Evolutionary conservation across 2,329 filamentous ascomycete species (phyloP).

Genomic region (Fusarium subglutinans): DNA sequence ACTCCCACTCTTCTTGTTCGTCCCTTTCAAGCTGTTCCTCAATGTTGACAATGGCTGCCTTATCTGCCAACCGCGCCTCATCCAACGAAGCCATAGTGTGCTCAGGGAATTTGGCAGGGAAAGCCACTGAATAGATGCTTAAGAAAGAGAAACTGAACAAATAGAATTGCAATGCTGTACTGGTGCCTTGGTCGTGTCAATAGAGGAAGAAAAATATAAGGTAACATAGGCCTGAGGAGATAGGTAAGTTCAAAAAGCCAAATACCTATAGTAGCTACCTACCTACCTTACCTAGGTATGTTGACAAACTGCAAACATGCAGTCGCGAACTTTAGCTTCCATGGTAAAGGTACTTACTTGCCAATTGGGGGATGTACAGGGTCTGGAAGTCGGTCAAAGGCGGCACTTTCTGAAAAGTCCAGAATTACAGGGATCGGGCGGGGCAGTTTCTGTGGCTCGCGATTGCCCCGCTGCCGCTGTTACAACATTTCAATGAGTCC

Average conservation of each 20-base stretch:
- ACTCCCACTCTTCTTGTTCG: slow-evolving; percentile 71
- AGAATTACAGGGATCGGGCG: slow-evolving; percentile 41
- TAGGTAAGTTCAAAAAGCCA: not conserved
- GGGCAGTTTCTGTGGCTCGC: slow-evolving; percentile 34
- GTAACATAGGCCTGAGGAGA: not conserved
- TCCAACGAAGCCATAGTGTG: slow-evolving; percentile 27
- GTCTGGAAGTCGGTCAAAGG: slow-evolving; percentile 40
- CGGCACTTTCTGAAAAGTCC: slow-evolving; percentile 36
- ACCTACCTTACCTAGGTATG: not conserved
- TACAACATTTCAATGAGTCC: slow-evolving; percentile 23
- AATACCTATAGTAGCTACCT: not conserved
- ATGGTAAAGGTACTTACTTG: slow-evolving; percentile 27
- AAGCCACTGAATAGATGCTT: not conserved
- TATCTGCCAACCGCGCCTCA: slow-evolving; percentile 31
- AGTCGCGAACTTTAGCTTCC: slow-evolving; percentile 7
- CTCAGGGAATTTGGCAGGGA: not conserved
- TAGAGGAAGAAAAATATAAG: not conserved
- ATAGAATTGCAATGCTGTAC: not conserved
- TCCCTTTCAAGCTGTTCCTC: slow-evolving; percentile 46
- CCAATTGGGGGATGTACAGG: slow-evolving; percentile 15
- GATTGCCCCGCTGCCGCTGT: slow-evolving; percentile 40
- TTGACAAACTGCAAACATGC: not conserved
- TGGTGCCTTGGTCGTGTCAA: not conserved
- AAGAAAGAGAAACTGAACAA: not conserved
- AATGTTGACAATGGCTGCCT: slow-evolving; percentile 42